Evolutionary conservation across 495 filamentous ascomycete species (phyloP).

Genomic region (Aspergillus affinis): DNA sequence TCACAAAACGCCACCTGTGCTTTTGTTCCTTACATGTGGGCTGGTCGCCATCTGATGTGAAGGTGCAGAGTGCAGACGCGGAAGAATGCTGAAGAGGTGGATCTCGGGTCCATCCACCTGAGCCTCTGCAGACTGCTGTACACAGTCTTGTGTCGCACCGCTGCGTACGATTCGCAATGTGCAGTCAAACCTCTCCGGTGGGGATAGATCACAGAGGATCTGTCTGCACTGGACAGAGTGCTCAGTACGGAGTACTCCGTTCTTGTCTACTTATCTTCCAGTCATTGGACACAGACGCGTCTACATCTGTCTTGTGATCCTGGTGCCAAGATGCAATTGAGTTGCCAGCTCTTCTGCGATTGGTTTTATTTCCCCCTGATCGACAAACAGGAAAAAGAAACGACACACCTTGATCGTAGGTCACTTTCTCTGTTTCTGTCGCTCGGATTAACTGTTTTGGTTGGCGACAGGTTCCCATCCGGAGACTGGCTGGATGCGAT

Average conservation of each 20-base stretch:
- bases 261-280: neutral
- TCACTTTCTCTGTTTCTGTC: neutral
- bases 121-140: constrained; percentile 4
- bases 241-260: too few species aligned
- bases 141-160: neutral
- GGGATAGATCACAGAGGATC: neutral
- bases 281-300: constrained; percentile 3
- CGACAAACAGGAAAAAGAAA: constrained; percentile 3
- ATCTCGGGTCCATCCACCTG: constrained; percentile 8
- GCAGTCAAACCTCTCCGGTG: neutral
- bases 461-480: neutral
- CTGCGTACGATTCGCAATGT: neutral
- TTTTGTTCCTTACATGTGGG: constrained; percentile 3
- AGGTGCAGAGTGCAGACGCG: constrained; percentile 11
- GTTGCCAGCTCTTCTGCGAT: constrained; percentile 1
- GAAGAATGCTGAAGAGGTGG: constrained; percentile 12
- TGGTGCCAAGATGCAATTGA: constrained; percentile 13
- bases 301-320: constrained; percentile 16
- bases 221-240: neutral
- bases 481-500: neutral
- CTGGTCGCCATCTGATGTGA: neutral
- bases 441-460: neutral
- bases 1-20: constrained; percentile 13
- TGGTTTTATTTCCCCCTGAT: constrained; percentile 10
- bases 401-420: neutral